These are phyloP conservation scores for Phytophthora palmivora DNA, from an alignment of 352 stramenopile species.

Conservation along the genomic window DNA sequence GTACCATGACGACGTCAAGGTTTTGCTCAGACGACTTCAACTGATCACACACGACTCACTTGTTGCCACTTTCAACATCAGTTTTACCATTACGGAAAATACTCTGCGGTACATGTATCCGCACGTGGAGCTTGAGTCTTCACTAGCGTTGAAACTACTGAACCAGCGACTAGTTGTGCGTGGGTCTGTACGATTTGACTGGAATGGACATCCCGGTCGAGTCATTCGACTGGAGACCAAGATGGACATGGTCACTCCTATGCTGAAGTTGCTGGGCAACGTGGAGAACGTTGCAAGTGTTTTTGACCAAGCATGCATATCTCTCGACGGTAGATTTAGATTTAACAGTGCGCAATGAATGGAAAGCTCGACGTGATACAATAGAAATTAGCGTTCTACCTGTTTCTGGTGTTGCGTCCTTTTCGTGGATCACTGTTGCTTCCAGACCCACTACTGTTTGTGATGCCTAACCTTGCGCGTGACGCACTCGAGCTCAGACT, in stretches of 20 bases:
- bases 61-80: background rate
- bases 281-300: conserved; percentile 16
- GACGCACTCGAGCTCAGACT: conserved; percentile 53
- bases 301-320: conserved; percentile 10
- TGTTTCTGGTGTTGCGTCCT: conserved; percentile 5
- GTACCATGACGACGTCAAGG: conserved; percentile 6
- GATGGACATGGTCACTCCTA: conserved; percentile 10
- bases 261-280: conserved; percentile 13
- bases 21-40: conserved; percentile 9
- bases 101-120: conserved; percentile 17
- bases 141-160: conserved; percentile 1
- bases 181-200: conserved; percentile 18
- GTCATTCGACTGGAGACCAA: conserved; percentile 18
- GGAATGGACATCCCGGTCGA: background rate
- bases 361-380: no score
- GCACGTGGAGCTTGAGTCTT: background rate
- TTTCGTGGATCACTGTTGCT: conserved; percentile 3
- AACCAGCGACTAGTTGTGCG: conserved; percentile 1
- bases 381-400: background rate
- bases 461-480: conserved; percentile 26
- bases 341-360: background rate
- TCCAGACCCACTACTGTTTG: background rate
- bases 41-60: conserved; percentile 3
- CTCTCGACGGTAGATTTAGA: conserved; percentile 7
- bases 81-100: conserved; percentile 18